Percentiles rank a stretch among this genome's conserved stretches.
phyloP scores from a whole-genome alignment of 345 rosid genomes.

The Anacardium occidentale region DNA sequence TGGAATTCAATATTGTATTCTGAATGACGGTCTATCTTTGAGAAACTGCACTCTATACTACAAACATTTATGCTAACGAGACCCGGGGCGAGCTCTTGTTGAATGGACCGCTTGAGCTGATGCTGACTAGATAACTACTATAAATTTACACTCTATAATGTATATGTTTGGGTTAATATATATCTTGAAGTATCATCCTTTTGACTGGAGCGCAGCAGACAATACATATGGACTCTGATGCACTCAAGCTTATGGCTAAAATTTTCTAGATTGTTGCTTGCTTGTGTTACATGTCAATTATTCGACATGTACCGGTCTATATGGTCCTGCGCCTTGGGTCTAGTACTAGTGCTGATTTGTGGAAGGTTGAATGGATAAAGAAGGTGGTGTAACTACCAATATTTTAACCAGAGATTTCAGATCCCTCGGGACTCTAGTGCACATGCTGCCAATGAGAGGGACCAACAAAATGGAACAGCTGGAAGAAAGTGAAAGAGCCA shows the following conservation, averaged over 20 bases:
- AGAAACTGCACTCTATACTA: not conserved
- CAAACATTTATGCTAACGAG: not conserved
- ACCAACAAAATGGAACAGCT: not conserved
- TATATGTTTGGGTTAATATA: too few species aligned
- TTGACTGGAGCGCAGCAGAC: not conserved
- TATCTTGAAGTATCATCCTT: not conserved
- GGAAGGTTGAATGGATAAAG: too few species aligned
- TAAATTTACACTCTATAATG: not conserved
- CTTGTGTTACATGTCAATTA: not conserved
- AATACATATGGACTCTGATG: not conserved
- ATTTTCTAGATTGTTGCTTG: not conserved
- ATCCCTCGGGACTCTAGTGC: constrained; percentile 20
- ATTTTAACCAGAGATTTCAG: too few species aligned
- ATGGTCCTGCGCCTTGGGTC: not conserved
- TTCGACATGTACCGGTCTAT: not conserved
- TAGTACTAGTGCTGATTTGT: too few species aligned
- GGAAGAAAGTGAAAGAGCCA: constrained; percentile 1
- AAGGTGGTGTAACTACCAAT: too few species aligned
- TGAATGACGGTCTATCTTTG: not conserved
- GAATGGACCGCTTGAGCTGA: not conserved
- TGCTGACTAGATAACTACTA: not conserved
- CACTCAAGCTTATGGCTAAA: too few species aligned
- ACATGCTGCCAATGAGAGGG: constrained; percentile 8
- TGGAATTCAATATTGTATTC: not conserved
- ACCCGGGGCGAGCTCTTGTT: not conserved